Evolutionary conservation across 1,284 basidiomycete genomes (phyloP), one percentile per base, ranked within the genome.

Genomic region (Sporisorium sorghi): DNA sequence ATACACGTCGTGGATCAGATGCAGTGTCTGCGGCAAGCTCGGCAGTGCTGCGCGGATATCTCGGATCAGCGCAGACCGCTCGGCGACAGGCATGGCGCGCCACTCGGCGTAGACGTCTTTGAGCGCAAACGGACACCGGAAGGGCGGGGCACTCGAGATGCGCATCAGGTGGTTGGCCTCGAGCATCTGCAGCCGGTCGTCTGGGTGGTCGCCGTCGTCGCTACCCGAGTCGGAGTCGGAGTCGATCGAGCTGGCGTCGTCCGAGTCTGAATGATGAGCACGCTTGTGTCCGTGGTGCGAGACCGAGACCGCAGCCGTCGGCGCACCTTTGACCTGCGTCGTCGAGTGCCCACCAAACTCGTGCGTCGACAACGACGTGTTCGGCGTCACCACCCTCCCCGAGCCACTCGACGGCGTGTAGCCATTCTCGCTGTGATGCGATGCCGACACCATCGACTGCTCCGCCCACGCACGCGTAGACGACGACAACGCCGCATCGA

Each of bases 51-150:
- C 30, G 15, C 65, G 56, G 11, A 73, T 44, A 26, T 68, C 64
- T 39, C 47, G 43, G 11, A 73, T 33, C 33, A 73, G 17, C 0
- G 28, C 17, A 9, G 33, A 48, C 4, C 70, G 59, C 12, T 46
- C 32, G 12, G 64, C 48, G 23, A 68, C 15, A 0, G 64, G n/a
- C 59, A 60, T 63, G 21, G 26, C 51, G 1, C 49, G 40, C 70
- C 70, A 68, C 15, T 73, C 60, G 14, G 64, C 57, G 32, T 67
- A 68, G 24, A 73, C 70, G 30, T 73, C 70, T 32, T 64, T 67
- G 57, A 73, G 57, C 11, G 70, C 70, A 49, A 73, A 73, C 2
- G 64, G 70, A 51, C 70, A 73, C 28, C 57, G 44, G 23, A 26
- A n/a, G 15, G 47, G 46, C 4, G 69, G 69, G 7, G 69, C 63